Conservation (phyloP, 345 rosid genomes). For the Eucalyptus coolabah region DNA sequence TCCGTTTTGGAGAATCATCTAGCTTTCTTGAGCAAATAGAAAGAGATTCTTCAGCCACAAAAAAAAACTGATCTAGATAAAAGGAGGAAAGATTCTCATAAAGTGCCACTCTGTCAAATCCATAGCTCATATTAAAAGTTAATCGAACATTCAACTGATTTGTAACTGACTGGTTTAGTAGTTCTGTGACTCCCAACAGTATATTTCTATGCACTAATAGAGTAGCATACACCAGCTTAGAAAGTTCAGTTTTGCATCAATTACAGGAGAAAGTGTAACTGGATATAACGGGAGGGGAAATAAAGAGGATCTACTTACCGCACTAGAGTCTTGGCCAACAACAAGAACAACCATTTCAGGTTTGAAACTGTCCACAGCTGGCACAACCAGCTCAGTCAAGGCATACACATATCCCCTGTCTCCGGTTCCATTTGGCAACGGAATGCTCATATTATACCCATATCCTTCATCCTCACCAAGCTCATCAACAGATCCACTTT, state of each 20-base stretch:
- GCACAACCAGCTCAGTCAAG: slow-evolving; percentile 47
- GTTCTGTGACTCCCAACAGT: not conserved
- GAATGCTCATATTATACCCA: slow-evolving; percentile 76
- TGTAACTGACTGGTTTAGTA: not conserved
- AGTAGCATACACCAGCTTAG: not conserved
- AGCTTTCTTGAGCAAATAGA: not conserved
- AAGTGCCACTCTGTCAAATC: not conserved
- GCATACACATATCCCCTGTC: slow-evolving; percentile 65
- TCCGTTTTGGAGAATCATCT: not conserved
- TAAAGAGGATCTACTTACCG: slow-evolving; percentile 47
- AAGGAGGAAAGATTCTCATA: not conserved
- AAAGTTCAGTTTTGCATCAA: not conserved
- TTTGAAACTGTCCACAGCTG: slow-evolving; percentile 42
- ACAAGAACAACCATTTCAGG: slow-evolving; percentile 75
- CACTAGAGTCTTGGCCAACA: slow-evolving; percentile 87
- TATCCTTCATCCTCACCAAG: slow-evolving; percentile 66
- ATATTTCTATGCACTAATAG: not conserved
- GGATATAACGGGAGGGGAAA: not conserved
- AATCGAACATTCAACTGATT: not conserved
- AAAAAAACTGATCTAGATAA: not conserved
- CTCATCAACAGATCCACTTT: slow-evolving; percentile 61
- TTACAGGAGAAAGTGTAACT: not conserved
- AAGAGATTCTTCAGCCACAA: not conserved
- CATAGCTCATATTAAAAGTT: not conserved
- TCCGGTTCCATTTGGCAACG: slow-evolving; percentile 90